Percentiles rank a stretch among this genome's conserved stretches.
These are phyloP conservation scores for Lactarius hatsudake DNA, from an alignment of 768 basidiomycete genomes.

Conservation along the genomic window DNA sequence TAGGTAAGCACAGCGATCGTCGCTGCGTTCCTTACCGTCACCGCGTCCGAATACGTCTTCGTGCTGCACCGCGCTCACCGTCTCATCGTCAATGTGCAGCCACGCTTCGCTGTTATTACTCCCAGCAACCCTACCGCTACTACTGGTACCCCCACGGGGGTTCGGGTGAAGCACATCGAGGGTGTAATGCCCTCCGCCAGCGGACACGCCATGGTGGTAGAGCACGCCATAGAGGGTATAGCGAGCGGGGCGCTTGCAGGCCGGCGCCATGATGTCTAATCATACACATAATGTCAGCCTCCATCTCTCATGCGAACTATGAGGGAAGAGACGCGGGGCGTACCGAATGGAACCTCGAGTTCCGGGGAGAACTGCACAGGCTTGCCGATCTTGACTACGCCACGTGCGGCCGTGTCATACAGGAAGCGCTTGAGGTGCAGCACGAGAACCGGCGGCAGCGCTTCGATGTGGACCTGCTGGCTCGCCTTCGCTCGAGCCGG, in stretches of 20 bases:
- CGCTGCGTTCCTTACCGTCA: constrained; percentile 30
- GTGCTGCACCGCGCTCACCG: constrained; percentile 67
- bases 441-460: constrained; percentile 78
- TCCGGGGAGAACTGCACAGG: constrained; percentile 74
- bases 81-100: constrained; percentile 93
- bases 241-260: constrained; percentile 41
- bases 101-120: constrained; percentile 55
- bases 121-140: not conserved
- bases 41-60: constrained; percentile 66
- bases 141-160: constrained; percentile 40
- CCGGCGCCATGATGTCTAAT: constrained; percentile 31
- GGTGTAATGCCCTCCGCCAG: constrained; percentile 94
- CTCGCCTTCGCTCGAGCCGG: constrained; percentile 65
- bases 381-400: constrained; percentile 85
- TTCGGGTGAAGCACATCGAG: constrained; percentile 81
- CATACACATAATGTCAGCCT: not conserved
- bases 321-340: constrained; percentile 19
- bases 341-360: constrained; percentile 71
- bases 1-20: constrained; percentile 81
- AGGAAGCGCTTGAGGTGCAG: constrained; percentile 90
- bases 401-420: constrained; percentile 72
- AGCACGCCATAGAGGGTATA: constrained; percentile 88
- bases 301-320: not conserved
- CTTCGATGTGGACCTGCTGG: constrained; percentile 73
- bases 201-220: constrained; percentile 91